These are phyloP conservation scores for Komagataea norvegica DNA, from an alignment of 1,139 yeast genomes.

Conservation along the genomic window DNA sequence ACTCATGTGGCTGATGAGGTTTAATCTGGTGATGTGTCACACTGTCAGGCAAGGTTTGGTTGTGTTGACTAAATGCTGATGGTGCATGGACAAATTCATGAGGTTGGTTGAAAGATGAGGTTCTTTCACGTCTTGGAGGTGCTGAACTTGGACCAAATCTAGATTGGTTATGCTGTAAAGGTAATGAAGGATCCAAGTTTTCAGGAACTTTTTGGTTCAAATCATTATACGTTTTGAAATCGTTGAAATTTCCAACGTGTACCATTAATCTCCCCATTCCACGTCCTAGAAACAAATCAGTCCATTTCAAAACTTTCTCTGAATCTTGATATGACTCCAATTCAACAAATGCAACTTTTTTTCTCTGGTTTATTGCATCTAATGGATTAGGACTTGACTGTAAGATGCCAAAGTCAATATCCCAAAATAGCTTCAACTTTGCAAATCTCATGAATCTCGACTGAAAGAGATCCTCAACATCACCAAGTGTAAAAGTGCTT, in stretches of 20 bases:
- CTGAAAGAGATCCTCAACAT: conserved; percentile 33
- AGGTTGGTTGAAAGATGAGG: conserved; percentile 6
- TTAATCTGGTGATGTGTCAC: conserved; percentile 2
- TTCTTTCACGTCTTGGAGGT: conserved; percentile 10
- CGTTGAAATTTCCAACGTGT: conserved; percentile 45
- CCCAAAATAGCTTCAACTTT: conserved; percentile 39
- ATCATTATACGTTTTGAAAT: conserved; percentile 42
- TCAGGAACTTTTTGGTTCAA: conserved; percentile 29
- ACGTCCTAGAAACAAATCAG: conserved; percentile 17
- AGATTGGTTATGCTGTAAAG: conserved; percentile 5
- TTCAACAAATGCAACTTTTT: conserved; percentile 62
- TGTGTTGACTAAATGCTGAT: background rate
- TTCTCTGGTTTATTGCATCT: conserved; percentile 30
- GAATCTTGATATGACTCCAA: conserved; percentile 43
- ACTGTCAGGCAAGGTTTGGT: conserved; percentile 3
- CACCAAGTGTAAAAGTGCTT: conserved; percentile 30
- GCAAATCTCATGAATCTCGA: conserved; percentile 32
- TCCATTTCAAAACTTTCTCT: conserved; percentile 33
- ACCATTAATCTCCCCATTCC: conserved; percentile 38
- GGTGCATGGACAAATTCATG: conserved; percentile 1
- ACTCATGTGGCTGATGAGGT: conserved; percentile 29
- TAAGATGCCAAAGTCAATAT: conserved; percentile 30
- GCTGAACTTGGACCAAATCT: conserved; percentile 1
- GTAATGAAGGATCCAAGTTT: conserved; percentile 22
- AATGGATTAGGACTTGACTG: conserved; percentile 26